Evolutionary conservation across 345 rosid genomes (phyloP), one percentile per base, ranked within the genome.

Genomic region (Lepidium africanum): DNA sequence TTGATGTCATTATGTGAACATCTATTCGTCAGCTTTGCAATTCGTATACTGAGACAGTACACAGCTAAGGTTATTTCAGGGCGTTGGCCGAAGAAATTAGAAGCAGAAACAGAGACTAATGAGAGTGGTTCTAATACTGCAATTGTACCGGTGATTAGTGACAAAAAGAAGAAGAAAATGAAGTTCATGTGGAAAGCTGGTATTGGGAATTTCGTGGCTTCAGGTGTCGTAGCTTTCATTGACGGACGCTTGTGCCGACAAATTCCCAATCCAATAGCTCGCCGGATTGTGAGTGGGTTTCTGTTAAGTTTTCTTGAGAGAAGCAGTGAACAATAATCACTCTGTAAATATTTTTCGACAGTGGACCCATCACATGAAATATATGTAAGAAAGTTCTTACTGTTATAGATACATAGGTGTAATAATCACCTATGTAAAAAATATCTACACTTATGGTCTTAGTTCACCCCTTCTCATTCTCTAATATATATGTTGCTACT

Each of bases 231-330:
- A 10, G 97, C 98, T 6, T 93, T 90, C 71, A 76, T 90, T 11
- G 97, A 93, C 51, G 98, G 98, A 46, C 83, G 94, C 81, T 65
- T 90, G 51, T 90, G 98, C 58, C 89, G 97, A 5, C 74, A 77
- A 35, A 93, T 93, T 66, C 97, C 97, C 5, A 83, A 90, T 75
- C 97, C 90, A n/a, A 45, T 93, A n/a, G 91, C 88, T 10, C 83
- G 97, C 9, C 80, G 98, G 61, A 84, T 93, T n/a, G 97, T 90
- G 14, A 87, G 97, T 35, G 98, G 97, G 49, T 88, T 83, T 76
- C 59, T 93, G 54, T 72, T 88, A 77, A 93, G 94, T 76, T 87
- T 86, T 56, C 81, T 90, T 4, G 96, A 93, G 59, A 81, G 71
- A 73, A 82, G 45, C 49, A 86, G 80, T 33, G 54, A 60, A 14